phyloP scores from a whole-genome alignment of 257 asterid species.

The Thymus quinquecostatus region DNA sequence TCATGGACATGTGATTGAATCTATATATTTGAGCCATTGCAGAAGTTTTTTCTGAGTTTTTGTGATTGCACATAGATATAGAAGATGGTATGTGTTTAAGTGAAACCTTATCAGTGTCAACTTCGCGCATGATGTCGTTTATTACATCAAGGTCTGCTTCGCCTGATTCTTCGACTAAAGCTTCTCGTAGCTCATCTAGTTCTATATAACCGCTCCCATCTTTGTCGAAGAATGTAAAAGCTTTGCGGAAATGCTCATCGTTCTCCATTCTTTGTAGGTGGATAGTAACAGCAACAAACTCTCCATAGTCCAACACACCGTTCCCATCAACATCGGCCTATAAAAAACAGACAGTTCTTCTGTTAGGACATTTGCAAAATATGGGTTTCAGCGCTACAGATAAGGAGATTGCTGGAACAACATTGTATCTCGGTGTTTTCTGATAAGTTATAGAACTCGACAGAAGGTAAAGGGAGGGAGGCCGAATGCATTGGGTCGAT shows the following conservation, averaged over 20 bases:
- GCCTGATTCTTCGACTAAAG: constrained; percentile 74
- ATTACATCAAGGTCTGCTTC: constrained; percentile 63
- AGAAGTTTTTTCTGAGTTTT: too few species aligned
- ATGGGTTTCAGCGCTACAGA: neutral
- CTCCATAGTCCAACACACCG: constrained; percentile 87
- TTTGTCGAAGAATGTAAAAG: constrained; percentile 78
- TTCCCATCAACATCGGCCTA: constrained; percentile 97
- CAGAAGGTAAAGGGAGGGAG: too few species aligned
- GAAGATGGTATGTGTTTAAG: constrained; percentile 5
- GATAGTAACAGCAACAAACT: constrained; percentile 92
- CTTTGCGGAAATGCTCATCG: constrained; percentile 81
- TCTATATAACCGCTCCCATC: constrained; percentile 84
- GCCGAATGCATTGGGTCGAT: neutral
- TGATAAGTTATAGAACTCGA: neutral
- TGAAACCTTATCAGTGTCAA: constrained; percentile 86
- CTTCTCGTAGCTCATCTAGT: constrained; percentile 78
- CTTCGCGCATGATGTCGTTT: constrained; percentile 81
- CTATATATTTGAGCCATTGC: too few species aligned
- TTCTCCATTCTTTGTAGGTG: constrained; percentile 91
- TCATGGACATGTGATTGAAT: too few species aligned
- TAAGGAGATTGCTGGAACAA: neutral
- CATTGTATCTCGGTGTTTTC: neutral
- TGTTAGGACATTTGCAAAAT: constrained; percentile 21
- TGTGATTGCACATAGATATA: neutral
- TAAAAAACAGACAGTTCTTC: constrained; percentile 13